Base-by-base conservation (phyloP, 2,329 filamentous ascomycete species). In the Nemania sp. region DNA sequence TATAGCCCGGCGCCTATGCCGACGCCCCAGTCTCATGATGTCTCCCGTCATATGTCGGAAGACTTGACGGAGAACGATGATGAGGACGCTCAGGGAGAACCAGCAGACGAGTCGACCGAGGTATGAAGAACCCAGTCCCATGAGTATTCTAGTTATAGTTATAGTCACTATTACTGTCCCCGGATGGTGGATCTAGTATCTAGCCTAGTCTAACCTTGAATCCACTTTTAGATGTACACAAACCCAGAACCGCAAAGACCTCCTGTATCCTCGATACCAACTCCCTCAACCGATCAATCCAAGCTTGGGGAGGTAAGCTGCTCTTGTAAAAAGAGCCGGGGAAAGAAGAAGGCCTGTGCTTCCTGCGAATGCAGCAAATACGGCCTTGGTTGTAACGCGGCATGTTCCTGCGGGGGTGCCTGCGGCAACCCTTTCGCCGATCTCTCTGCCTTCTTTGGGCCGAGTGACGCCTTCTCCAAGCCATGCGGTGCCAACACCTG, bases 391-490 rank as follows among this genome's bases (percentile, higher is more conserved):
- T 79, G 77, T 52, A 75, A 69, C 24, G 49, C 74, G 51, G 62
- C 71, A 20, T 79, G 77, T 66, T 73, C 74, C 24, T 79, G 77
- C 61, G 73, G 75, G 1, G 71, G 70, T 11, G 73, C 74, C 10
- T 79, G 77, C 58, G 77, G 75, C 3, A 79, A 79, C 62, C 75
- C 77, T 24, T 79, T 79, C 56, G 70, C 76, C 8, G 76, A 79
- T 59, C 69, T 79, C 43, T 74, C 76, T 2, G 72, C 73, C 52
- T 79, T 78, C 66, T 79, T 79, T 64, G 77, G 77, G 1, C 73
- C 77, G 10, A 63, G 67, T 27, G 64, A 61, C 22, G 63, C 62
- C n/a, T 79, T 78, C 43, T 64, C 75, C 5, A 78, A 75, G 51
- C 73, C 75, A 11, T 79, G 77, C 58, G 74, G 76, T 7, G 74